A percentile compares a stretch with the other conserved stretches of the same genome.
Evolutionary conservation across 129 eudicot species (phyloP).

Genomic region (Tagetes patula): DNA sequence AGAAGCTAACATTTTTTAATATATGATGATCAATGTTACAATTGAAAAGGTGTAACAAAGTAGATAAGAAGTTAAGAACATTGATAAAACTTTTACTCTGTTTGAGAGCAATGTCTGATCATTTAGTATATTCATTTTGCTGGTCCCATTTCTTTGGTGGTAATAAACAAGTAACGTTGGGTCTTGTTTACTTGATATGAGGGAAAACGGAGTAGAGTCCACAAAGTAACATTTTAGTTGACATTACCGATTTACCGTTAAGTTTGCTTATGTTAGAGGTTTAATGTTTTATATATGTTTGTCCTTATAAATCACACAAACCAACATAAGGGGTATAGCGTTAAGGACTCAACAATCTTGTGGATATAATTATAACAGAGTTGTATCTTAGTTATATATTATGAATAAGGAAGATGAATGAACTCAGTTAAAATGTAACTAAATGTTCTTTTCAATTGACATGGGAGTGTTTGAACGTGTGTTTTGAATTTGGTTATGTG

Average conservation of each 20-base stretch:
- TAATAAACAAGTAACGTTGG: background rate
- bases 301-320: background rate
- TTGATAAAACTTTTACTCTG: background rate
- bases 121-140: background rate
- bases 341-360: background rate
- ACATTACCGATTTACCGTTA: background rate
- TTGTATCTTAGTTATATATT: background rate
- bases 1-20: background rate
- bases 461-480: background rate
- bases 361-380: background rate
- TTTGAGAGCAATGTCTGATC: background rate
- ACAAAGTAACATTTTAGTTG: background rate
- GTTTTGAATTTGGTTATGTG: slow-evolving; percentile 3
- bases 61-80: background rate
- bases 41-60: background rate
- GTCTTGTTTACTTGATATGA: background rate
- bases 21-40: background rate
- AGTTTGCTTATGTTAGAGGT: background rate
- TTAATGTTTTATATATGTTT: background rate
- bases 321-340: background rate
- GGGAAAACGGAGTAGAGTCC: background rate
- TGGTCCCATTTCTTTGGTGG: background rate
- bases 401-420: background rate
- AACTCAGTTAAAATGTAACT: background rate
- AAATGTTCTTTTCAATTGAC: background rate